Conservation (phyloP, 1,284 basidiomycete species). For the Malassezia caprae region DNA sequence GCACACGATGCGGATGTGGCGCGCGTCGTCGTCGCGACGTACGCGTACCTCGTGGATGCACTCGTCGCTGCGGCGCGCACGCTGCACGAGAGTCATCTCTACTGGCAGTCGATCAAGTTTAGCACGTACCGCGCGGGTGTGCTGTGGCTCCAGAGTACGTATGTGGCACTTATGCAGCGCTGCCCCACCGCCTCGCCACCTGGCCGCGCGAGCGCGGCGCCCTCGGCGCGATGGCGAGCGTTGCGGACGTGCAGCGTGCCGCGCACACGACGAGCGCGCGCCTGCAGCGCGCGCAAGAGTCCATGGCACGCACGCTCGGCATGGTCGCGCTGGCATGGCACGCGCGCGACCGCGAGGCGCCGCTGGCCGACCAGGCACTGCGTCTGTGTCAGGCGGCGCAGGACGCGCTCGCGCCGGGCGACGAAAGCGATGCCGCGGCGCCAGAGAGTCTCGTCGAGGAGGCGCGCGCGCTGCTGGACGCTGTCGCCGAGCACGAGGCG, state of each 20-base stretch:
- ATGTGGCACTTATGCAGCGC: neutral
- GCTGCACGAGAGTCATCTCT: conserved; percentile 4
- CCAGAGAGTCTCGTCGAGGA: neutral
- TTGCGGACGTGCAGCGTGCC: neutral
- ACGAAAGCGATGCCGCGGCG: neutral
- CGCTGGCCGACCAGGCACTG: neutral
- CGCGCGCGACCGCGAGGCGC: neutral
- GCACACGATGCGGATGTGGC: conserved; percentile 4
- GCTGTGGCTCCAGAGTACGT: conserved; percentile 13
- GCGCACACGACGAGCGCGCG: neutral
- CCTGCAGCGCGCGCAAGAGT: neutral
- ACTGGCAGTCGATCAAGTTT: conserved; percentile 1
- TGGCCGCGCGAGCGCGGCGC: neutral
- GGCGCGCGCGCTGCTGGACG: conserved; percentile 1
- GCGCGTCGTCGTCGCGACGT: conserved; percentile 11
- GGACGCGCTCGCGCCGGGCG: neutral
- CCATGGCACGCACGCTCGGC: conserved; percentile 10
- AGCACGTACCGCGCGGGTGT: neutral
- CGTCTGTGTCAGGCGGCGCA: neutral
- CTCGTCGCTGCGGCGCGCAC: neutral
- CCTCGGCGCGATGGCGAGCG: neutral
- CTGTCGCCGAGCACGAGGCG: conserved; percentile 3
- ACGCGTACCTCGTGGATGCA: neutral
- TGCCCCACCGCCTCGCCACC: conserved; percentile 5
- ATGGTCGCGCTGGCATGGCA: conserved; percentile 6